Evolutionary conservation across 371 early-diverging fungal genomes (phyloP), one percentile per base, ranked within the genome.

Genomic region (Mucor indicus): DNA sequence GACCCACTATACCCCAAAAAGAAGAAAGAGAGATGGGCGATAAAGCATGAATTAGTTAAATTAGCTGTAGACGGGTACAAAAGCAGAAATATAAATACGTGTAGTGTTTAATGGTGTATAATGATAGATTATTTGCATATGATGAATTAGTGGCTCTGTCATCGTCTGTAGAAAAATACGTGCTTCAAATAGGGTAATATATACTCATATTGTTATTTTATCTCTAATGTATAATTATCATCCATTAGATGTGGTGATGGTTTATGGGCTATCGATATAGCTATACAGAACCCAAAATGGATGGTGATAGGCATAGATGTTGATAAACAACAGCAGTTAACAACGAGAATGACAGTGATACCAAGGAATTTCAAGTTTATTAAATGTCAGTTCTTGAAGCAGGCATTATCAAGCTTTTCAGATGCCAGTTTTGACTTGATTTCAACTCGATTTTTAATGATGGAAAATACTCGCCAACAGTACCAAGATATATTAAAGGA

Each of bases 61-160:
- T 33, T 75, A 8, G 71, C 71, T 15, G 31, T 70, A 4, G 64
- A 75, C 46, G 69, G 69, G 75, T 75, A 67, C 48, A 32, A 20
- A 22, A 19, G 16, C 8, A 44, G 1, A 44, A 33, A 44, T 20
- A 9, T 7, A 5, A 29, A 13, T 41, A n/a, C 17, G 7, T 15
- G 19, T 39, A 46, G 39, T 32, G 30, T 38, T 32, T 22, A n/a
- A n/a, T n/a, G n/a, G n/a, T n/a, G n/a, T n/a, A n/a, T n/a, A n/a
- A n/a, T n/a, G n/a, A n/a, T 57, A 69, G 63, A 31, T 32, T 66
- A 32, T 62, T 62, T 56, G 55, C 61, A 45, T 49, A 58, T 30
- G 64, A 62, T 23, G 46, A 49, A 30, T 60, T 48, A 39, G 57
- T 53, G 40, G 52, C 56, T 56, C 60, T 16, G 36, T 38, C 50